phyloP scores from a whole-genome alignment of 2,329 filamentous ascomycete species.

The Epicoccum sorghinum region DNA sequence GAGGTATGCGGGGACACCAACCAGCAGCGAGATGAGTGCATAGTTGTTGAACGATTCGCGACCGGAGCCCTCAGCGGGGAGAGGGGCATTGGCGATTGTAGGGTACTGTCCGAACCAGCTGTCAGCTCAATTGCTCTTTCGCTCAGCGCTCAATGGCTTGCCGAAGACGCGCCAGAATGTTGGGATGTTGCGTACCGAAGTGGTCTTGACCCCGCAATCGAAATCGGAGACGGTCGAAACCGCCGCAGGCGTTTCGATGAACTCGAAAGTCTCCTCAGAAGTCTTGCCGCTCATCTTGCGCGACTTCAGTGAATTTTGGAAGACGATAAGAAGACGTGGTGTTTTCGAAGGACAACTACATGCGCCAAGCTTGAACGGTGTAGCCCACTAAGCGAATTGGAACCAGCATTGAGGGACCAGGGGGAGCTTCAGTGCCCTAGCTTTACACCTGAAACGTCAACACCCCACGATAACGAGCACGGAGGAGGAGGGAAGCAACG shows the following conservation, averaged over 20 bases:
- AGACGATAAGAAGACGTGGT: slow-evolving; percentile 31
- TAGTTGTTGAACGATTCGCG: slow-evolving; percentile 87
- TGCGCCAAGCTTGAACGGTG: slow-evolving; percentile 40
- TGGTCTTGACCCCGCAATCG: slow-evolving; percentile 67
- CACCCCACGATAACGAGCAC: slow-evolving; percentile 12
- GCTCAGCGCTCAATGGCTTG: slow-evolving; percentile 40
- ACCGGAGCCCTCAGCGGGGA: slow-evolving; percentile 86
- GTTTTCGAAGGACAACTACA: slow-evolving; percentile 27
- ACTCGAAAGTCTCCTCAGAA: slow-evolving; percentile 67
- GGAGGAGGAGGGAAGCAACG: background rate
- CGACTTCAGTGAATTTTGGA: slow-evolving; percentile 42
- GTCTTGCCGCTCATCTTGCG: slow-evolving; percentile 44
- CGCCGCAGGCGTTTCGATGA: slow-evolving; percentile 67
- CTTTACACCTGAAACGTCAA: slow-evolving; percentile 27
- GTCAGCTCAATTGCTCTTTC: slow-evolving; percentile 31
- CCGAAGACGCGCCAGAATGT: slow-evolving; percentile 23
- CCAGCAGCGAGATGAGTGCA: slow-evolving; percentile 72
- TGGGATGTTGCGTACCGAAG: slow-evolving; percentile 56
- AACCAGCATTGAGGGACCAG: background rate
- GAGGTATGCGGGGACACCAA: slow-evolving; percentile 76
- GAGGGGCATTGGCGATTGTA: slow-evolving; percentile 89
- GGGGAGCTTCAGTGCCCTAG: slow-evolving; percentile 25
- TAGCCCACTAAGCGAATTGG: slow-evolving; percentile 31
- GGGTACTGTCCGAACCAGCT: slow-evolving; percentile 66
- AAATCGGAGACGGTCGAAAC: slow-evolving; percentile 57